A percentile compares a stretch with the other conserved stretches of the same genome.
Conservation (phyloP, 2,329 filamentous ascomycete species). For the Penicillium digitatum region DNA sequence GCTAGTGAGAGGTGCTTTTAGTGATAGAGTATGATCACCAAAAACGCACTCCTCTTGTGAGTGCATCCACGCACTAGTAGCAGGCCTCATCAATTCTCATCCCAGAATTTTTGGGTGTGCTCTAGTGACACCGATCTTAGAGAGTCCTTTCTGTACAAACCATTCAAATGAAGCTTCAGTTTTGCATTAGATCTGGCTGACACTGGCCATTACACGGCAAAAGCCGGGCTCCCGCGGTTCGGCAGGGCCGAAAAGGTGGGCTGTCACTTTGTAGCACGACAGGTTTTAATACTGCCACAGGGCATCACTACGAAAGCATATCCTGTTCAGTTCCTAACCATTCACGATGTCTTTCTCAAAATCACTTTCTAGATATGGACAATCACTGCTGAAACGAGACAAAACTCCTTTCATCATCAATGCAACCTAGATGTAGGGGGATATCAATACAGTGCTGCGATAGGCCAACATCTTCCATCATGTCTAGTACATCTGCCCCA, state of each 20-base stretch:
- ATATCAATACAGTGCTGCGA: background rate
- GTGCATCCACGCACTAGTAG: background rate
- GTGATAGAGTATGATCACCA: conserved; percentile 9
- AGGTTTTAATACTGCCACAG: no score
- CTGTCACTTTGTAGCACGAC: background rate
- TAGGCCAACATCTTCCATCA: background rate
- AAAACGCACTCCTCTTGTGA: background rate
- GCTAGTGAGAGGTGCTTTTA: background rate
- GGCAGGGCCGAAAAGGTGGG: no score
- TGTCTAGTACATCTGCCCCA: background rate
- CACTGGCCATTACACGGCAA: background rate
- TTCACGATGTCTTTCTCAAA: background rate
- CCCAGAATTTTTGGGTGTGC: background rate
- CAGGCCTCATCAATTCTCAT: background rate
- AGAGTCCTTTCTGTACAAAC: background rate
- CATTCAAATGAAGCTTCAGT: background rate
- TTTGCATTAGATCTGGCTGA: background rate
- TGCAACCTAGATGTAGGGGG: background rate
- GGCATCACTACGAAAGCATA: no score
- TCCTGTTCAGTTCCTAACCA: background rate
- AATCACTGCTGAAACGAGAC: background rate
- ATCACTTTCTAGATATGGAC: background rate
- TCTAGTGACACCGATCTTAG: no score
- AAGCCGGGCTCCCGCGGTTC: background rate
- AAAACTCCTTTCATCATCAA: background rate